Conservation (phyloP, 139 green algal species). For the Micractinium conductrix region DNA sequence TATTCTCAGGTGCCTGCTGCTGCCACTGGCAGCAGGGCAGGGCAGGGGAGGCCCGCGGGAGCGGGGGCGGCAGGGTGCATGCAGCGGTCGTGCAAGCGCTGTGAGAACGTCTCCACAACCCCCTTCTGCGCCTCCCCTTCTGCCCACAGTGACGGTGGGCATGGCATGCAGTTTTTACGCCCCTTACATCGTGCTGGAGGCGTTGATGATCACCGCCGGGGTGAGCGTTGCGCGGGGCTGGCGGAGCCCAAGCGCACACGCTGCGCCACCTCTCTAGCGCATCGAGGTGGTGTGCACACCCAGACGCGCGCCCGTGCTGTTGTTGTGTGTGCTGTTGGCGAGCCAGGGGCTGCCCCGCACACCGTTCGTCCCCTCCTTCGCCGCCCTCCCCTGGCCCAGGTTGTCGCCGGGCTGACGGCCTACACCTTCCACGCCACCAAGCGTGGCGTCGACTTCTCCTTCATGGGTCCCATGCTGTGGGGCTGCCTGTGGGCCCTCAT, state of each 20-base stretch:
- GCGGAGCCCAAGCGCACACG: too few relatives aligned
- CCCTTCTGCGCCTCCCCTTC: not conserved
- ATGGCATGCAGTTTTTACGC: conserved; percentile 56
- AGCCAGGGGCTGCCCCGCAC: too few relatives aligned
- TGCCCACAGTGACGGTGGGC: conserved; percentile 51
- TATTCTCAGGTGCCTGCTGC: conserved; percentile 19
- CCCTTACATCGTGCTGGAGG: conserved; percentile 63
- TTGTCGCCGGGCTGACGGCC: conserved; percentile 51
- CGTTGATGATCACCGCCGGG: conserved; percentile 42
- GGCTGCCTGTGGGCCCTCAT: conserved; percentile 54
- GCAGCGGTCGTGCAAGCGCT: not conserved
- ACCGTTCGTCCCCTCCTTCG: too few relatives aligned
- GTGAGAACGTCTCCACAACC: not conserved
- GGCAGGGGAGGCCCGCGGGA: not conserved
- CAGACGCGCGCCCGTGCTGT: too few relatives aligned
- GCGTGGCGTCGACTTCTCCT: conserved; percentile 67
- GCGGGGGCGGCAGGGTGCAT: not conserved
- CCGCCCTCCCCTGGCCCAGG: too few relatives aligned
- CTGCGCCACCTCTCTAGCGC: too few relatives aligned
- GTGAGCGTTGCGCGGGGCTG: too few relatives aligned
- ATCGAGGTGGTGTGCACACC: too few relatives aligned
- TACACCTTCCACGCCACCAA: conserved; percentile 76
- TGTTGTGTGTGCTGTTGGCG: too few relatives aligned
- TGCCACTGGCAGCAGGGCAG: not conserved
- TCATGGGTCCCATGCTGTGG: conserved; percentile 77